Evolutionary conservation across 768 basidiomycete genomes (phyloP), one percentile per base, ranked within the genome.

Genomic region (Glaciozyma martinii): DNA sequence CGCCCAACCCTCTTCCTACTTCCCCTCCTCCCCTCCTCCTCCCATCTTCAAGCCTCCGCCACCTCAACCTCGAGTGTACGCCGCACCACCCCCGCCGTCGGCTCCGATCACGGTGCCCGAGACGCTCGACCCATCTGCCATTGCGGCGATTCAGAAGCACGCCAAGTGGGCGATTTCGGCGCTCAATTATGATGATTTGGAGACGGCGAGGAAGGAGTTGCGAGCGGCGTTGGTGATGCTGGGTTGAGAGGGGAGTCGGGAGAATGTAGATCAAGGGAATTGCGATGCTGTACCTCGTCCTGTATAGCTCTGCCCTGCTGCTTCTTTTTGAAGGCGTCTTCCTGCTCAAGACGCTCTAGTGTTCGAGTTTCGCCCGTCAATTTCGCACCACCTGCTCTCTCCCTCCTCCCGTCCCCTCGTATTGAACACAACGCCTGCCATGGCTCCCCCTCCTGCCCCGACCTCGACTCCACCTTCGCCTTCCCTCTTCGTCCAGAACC

Each of bases 151-250:
- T 19, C 93, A 99, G 80, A 95, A 89, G 74, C 91, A 93, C 72
- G 91, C 91, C 71, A 82, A 83, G 60, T 95, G 87, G 78, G 94
- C 94, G 10, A 89, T 97, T 63, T 90, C 89, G 37, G 85, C 95
- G n/a, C 79, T 99, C 61, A 91, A 97, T 74, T 97, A 93, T 75
- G 94, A 98, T 74, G 94, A 99, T 76, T 80, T 81, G 15, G 87
- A 88, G 68, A 88, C 89, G 71, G 94, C 94, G 23, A 81, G 83
- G 73, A 86, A 82, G 74, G 91, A 99, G 77, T 77, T 99, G 70
- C 80, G 82, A 69, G 80, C 82, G 43, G 94, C 94, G 19, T 77
- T 99, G 63, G 74, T 65, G 29, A 66, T 77, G 61, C 63, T 80
- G 13, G 79, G 74, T 2, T 40, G 37, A 40, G 5, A 10, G 33